phyloP scores from a whole-genome alignment of 139 green algal genomes.

The Closterium sp. region DNA sequence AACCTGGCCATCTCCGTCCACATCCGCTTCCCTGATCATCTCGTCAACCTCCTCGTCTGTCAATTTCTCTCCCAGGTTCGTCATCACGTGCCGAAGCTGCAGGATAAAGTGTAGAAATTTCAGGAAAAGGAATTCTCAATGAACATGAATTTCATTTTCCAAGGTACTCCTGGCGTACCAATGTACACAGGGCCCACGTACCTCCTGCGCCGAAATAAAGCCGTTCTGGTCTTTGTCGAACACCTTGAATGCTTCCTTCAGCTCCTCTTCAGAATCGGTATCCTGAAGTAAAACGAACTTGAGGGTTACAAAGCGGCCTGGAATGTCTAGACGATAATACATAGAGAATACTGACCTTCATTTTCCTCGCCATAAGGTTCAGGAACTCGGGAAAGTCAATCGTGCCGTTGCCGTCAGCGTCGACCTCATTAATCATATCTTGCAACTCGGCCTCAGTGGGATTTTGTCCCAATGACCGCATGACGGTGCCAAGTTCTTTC shows the following conservation, averaged over 20 bases:
- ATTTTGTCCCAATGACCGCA: conserved; percentile 98
- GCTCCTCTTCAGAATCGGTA: conserved; percentile 93
- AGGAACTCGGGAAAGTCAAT: conserved; percentile 99
- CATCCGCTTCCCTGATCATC: conserved; percentile 73
- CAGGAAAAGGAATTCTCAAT: neutral
- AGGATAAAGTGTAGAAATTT: neutral
- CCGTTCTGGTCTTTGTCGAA: conserved; percentile 99
- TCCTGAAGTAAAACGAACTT: conserved; percentile 39
- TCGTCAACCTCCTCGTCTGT: conserved; percentile 83
- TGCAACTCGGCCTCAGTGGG: conserved; percentile 98
- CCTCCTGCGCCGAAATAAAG: conserved; percentile 94
- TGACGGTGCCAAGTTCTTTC: conserved; percentile 98
- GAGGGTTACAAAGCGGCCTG: neutral
- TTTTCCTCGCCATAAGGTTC: conserved; percentile 96
- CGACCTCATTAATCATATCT: conserved; percentile 99
- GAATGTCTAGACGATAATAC: neutral
- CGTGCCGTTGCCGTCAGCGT: conserved; percentile 97
- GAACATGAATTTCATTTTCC: too few species aligned
- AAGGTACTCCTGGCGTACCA: too few species aligned
- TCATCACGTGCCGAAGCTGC: conserved; percentile 96
- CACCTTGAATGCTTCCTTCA: conserved; percentile 99
- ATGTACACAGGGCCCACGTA: neutral
- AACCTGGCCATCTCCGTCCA: conserved; percentile 69
- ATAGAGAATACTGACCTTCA: conserved; percentile 72
- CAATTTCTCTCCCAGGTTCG: conserved; percentile 95